These are phyloP conservation scores for Epichloe festucae DNA, from an alignment of 2,329 filamentous ascomycete genomes.

Conservation along the genomic window DNA sequence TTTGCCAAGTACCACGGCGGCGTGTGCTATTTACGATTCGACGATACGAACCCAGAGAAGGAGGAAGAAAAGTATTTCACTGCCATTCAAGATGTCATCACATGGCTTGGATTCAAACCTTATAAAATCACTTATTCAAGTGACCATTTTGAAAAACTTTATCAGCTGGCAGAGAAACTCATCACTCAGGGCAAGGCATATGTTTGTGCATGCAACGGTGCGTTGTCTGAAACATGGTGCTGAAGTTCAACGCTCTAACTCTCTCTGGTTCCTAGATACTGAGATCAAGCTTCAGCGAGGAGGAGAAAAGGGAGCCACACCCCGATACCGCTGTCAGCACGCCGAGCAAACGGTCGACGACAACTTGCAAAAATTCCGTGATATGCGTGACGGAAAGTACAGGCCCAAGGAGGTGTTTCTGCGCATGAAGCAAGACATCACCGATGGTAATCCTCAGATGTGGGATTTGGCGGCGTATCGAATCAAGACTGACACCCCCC, in stretches of 20 bases:
- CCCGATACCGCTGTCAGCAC: conserved; percentile 69
- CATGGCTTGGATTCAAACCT: conserved; percentile 56
- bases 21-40: conserved; percentile 42
- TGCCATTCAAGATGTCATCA: conserved; percentile 77
- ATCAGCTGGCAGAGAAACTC: conserved; percentile 72
- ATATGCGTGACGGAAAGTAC: conserved; percentile 87
- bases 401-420: conserved; percentile 71
- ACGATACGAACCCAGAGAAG: conserved; percentile 90
- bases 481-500: conserved; percentile 57
- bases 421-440: conserved; percentile 85
- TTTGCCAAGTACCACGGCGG: conserved; percentile 80
- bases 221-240: conserved; percentile 19
- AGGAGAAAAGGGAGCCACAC: conserved; percentile 53
- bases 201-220: conserved; percentile 73
- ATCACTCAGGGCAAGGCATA: conserved; percentile 58
- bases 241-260: background rate
- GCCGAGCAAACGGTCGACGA: conserved; percentile 61
- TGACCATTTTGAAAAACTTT: conserved; percentile 75
- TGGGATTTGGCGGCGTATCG: conserved; percentile 93
- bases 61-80: conserved; percentile 84
- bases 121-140: conserved; percentile 62
- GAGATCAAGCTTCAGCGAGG: conserved; percentile 83
- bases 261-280: conserved; percentile 31
- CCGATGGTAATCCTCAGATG: conserved; percentile 81
- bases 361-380: conserved; percentile 71